Conservation (phyloP, 2,329 filamentous ascomycete genomes). For the Plenodomus tracheiphilus region DNA sequence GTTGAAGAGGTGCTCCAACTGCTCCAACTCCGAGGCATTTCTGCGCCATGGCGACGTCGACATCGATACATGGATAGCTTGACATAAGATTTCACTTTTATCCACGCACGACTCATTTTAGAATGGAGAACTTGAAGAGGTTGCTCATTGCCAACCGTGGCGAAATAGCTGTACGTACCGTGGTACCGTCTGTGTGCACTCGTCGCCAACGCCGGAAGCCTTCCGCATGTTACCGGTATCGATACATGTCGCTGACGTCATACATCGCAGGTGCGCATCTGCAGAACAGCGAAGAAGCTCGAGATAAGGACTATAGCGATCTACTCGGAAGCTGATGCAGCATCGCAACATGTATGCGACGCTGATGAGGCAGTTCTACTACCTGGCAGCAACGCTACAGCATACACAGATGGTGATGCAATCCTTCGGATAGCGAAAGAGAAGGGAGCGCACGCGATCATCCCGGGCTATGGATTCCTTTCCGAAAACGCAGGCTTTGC, state of each 20-base stretch:
- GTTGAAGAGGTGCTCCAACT: neutral
- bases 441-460: slow-evolving; percentile 59
- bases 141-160: slow-evolving; percentile 63
- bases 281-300: slow-evolving; percentile 55
- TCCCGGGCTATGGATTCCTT: slow-evolving; percentile 70
- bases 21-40: neutral
- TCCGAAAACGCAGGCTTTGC: slow-evolving; percentile 68
- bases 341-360: slow-evolving; percentile 57
- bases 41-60: too few species aligned
- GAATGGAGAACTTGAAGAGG: slow-evolving; percentile 52
- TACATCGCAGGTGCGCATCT: slow-evolving; percentile 49
- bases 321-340: slow-evolving; percentile 61
- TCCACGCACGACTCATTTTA: neutral
- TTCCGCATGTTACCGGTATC: neutral
- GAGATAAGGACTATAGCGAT: slow-evolving; percentile 59
- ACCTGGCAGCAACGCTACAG: slow-evolving; percentile 51
- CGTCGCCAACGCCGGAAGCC: neutral
- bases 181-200: neutral
- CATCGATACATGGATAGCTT: too few species aligned
- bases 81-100: neutral
- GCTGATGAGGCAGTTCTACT: slow-evolving; percentile 60
- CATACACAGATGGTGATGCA: slow-evolving; percentile 53
- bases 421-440: slow-evolving; percentile 58
- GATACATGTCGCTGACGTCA: slow-evolving; percentile 18
- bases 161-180: slow-evolving; percentile 56